Evolutionary conservation across 2,329 filamentous ascomycete genomes (phyloP), one percentile per base, ranked within the genome.

Genomic region (Botrytis fabae): DNA sequence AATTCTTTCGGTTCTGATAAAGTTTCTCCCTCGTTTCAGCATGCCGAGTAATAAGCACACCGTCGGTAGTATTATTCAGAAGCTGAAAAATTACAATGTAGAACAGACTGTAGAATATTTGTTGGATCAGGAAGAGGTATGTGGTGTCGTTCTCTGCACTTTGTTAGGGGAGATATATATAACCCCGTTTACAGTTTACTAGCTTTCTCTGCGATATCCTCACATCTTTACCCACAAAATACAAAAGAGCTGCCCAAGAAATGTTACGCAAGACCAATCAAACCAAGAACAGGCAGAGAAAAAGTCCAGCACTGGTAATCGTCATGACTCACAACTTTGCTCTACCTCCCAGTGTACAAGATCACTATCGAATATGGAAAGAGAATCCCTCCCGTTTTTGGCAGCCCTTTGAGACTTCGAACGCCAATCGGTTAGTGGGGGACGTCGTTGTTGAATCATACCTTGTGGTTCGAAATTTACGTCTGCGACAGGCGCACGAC

Each of bases 321-420:
- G 28, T 69, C 28, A 22, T 57, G 9, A n/a, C n/a, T 32, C 65
- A 14, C 10, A 32, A n/a, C 14, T 40, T 69, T 51, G 2, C 32
- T 57, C 12, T 57, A 12, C 65, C 65, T 9, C 32, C 65, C 12
- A 25, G 20, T 28, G n/a, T 69, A 28, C 32, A 57, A 20, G 12
- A 28, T 40, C 51, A 54, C 38, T 57, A 40, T 57, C 48, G 10
- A 16, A 28, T 57, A 40, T 69, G 65, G 65, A 69, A 57, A 25
- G 22, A 69, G 38, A 57, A 69, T 28, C 65, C 65, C 14, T 40
- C 25, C 4, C 65, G n/a, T 12, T 54, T 69, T 25, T 69, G 65
- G 65, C 46, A 20, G n/a, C 20, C 16, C 32, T 3, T 40, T 40
- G 65, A 32, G 6, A 28, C 14, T 42, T 48, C 28, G 32, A n/a